Base-by-base conservation (phyloP, 306 rosid species). In the Fagus crenata region DNA sequence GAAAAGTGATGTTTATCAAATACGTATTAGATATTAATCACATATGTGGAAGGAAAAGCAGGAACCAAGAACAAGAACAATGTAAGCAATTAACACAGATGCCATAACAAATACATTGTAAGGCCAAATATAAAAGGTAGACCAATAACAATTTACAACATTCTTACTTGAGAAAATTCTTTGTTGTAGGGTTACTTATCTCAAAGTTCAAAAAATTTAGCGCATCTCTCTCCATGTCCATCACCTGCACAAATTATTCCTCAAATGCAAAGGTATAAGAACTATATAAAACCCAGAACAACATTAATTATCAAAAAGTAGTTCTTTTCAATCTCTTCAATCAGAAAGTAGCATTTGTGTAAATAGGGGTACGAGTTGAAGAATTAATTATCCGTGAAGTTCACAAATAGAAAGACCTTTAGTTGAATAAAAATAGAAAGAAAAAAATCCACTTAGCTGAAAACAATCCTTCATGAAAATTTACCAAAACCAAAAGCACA, bases 91-190 rank as follows among this genome's bases (percentile, higher is more conserved):
- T 58, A 58, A 58, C 64, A 58, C 3, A 28, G 64, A 22, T 58
- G 64, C 64, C 28, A 51, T 17, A 71, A 6, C 14, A 71, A n/a
- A 37, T 12, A 17, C 46, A 71, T 51, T 11, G 7, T 12, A 71
- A 71, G 17, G 5, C 11, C 58, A 11, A 33, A 14, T 35, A 51
- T 2, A 5, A 71, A 7, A 18, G 13, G 49, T 18, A 54, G 49
- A 6, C 64, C 36, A 8, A 17, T 17, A 36, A 14, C 18, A 51
- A 14, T 33, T 53, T 35, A 17, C 22, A 7, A 35, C 53, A 70
- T 72, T 58, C 87, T 82, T 86, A 67, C 90, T 88, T 84, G 58
- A 84, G 87, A 78, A 87, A 84, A 46, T 59, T 80, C 73, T 80
- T 84, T 71, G 76, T 54, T 18, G 88, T 84, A n/a, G 90, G 88